These are phyloP conservation scores for Pyrenophora graminea DNA, from an alignment of 2,329 filamentous ascomycete genomes.

Conservation along the genomic window DNA sequence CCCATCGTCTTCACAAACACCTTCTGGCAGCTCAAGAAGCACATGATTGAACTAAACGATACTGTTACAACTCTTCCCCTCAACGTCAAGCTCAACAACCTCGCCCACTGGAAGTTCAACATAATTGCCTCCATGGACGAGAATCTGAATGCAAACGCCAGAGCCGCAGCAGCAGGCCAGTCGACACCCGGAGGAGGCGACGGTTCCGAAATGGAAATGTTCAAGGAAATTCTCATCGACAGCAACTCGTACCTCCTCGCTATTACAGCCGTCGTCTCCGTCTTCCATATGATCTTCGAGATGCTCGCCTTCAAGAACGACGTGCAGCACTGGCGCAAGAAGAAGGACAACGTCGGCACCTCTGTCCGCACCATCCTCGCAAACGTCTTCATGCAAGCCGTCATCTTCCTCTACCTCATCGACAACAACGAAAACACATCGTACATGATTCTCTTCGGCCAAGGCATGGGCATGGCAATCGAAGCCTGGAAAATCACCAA, in stretches of 20 bases:
- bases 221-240: constrained; percentile 93
- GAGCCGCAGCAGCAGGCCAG: constrained; percentile 73
- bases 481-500: constrained; percentile 97
- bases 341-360: constrained; percentile 98
- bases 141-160: constrained; percentile 80
- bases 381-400: constrained; percentile 94
- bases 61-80: constrained; percentile 82
- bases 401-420: constrained; percentile 95
- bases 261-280: constrained; percentile 80
- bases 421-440: constrained; percentile 98
- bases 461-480: constrained; percentile 79
- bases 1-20: constrained; percentile 91
- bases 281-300: constrained; percentile 94
- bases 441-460: constrained; percentile 97
- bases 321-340: constrained; percentile 97
- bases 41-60: constrained; percentile 90
- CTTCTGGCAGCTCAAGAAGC: constrained; percentile 91
- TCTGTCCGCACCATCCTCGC: constrained; percentile 94
- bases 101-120: constrained; percentile 87
- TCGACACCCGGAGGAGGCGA: constrained; percentile 78
- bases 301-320: constrained; percentile 96
- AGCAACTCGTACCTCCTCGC: constrained; percentile 89
- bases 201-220: constrained; percentile 91
- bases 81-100: constrained; percentile 80
- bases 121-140: constrained; percentile 83